Percentiles rank a stretch among this genome's conserved stretches.
Conservation (phyloP, 2,329 filamentous ascomycete species). For the Diplocarpon rosae region DNA sequence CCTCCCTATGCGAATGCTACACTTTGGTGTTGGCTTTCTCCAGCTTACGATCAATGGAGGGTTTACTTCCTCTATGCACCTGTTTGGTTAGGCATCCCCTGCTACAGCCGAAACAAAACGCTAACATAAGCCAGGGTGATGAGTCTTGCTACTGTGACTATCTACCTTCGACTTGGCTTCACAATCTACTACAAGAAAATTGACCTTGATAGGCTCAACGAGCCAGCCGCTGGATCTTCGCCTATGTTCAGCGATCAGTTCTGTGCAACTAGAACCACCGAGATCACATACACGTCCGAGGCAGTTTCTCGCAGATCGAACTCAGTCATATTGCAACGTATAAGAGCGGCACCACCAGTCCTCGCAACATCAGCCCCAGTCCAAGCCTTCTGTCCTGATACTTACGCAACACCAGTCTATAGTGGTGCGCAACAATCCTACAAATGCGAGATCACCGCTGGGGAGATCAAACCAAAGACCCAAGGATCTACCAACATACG, state of each 20-base stretch:
- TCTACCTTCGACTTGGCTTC: slow-evolving; percentile 41
- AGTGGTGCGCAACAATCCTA: background rate
- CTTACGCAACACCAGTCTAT: background rate
- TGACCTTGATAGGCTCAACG: background rate
- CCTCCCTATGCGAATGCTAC: slow-evolving; percentile 64
- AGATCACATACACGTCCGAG: too few relatives aligned
- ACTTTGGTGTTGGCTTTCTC: slow-evolving; percentile 71
- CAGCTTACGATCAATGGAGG: slow-evolving; percentile 58
- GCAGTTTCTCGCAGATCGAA: too few relatives aligned
- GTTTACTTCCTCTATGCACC: slow-evolving; percentile 66
- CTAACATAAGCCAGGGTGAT: slow-evolving; percentile 37
- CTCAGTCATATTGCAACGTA: too few relatives aligned
- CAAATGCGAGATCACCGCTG: background rate
- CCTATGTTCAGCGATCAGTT: background rate
- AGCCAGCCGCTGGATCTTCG: background rate
- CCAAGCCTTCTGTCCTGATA: background rate
- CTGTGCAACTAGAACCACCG: too few relatives aligned
- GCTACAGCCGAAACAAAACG: background rate
- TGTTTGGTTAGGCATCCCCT: slow-evolving; percentile 42
- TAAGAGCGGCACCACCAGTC: background rate
- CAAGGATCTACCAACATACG: too few relatives aligned
- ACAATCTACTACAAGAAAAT: background rate
- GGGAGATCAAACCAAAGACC: background rate
- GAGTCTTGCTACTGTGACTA: slow-evolving; percentile 49
- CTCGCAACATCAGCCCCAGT: background rate